phyloP scores from a whole-genome alignment of 352 stramenopile genomes.

The Pythium aphanidermatum region DNA sequence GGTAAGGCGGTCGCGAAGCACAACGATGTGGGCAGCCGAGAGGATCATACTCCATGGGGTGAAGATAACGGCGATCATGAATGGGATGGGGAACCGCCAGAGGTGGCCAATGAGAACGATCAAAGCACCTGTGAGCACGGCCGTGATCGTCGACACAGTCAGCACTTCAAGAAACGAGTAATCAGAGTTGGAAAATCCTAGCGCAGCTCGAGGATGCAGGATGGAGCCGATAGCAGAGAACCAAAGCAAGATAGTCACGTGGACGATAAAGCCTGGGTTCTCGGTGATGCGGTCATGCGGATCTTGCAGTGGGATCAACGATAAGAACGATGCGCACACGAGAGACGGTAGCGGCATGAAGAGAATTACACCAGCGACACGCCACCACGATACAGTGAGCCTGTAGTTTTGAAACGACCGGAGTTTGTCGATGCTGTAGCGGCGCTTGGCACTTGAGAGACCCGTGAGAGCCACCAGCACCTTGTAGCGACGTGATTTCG shows the following conservation, averaged over 20 bases:
- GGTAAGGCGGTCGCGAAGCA: background rate
- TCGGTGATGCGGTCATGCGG: background rate
- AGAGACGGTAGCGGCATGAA: conserved; percentile 1
- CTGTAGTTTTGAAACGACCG: background rate
- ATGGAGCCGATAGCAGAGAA: background rate
- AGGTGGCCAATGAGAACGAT: background rate
- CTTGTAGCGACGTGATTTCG: too few species aligned
- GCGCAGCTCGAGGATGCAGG: background rate
- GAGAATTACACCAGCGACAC: background rate
- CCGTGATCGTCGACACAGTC: background rate
- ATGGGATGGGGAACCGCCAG: conserved; percentile 12
- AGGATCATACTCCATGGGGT: background rate
- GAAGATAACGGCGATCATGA: background rate
- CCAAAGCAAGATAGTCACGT: background rate
- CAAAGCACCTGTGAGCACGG: background rate
- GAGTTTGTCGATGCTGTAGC: conserved; percentile 6
- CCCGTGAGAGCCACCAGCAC: too few species aligned
- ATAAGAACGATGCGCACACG: background rate
- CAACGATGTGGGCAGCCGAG: background rate
- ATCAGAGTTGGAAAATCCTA: background rate
- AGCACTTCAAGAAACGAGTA: background rate
- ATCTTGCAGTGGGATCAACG: conserved; percentile 1
- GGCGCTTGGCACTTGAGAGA: too few species aligned
- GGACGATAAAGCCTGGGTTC: background rate
- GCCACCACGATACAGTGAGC: background rate